Evolutionary conservation across 768 basidiomycete species (phyloP), one percentile per base, ranked within the genome.

Genomic region (Lepiota subincarnata): DNA sequence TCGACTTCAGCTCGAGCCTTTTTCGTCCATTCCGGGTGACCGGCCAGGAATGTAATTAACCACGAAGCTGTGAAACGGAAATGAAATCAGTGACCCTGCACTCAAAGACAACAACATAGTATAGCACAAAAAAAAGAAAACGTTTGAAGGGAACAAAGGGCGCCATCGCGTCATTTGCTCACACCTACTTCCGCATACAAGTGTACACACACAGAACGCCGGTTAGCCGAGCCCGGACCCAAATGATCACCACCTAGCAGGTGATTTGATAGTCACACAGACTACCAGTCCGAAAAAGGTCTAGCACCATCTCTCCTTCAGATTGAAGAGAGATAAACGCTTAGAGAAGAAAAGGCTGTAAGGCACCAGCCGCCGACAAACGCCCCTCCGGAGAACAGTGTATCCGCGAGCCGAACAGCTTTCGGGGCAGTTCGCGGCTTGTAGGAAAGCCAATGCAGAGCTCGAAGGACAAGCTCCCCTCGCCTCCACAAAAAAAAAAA

Each of bases 41-140:
- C 80, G 18, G 84, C 85, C 37, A 91, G 77, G 67, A 81, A 91
- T 28, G 83, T 86, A 54, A 86, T 70, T 48, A 90, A 67, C 88
- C 88, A 91, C 26, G 83, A 87, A 36, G 87, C 87, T 75, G 62
- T 50, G 50, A 39, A 48, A 49, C 50, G 48, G 34, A 52, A 34
- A 47, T 34, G 7, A 35, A 24, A 18, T 47, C 16, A 47, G 34
- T 46, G n/a, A 16, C 13, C 45, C n/a, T 2, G 20, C 4, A 34
- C 14, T 20, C 3, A 34, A 47, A 44, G 35, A 8, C 8, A 3
- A 18, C 18, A 47, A 47, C 16, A 34, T 24, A 28, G 38, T 6
- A 6, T n/a, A n/a, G n/a, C n/a, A 46, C 39, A 42, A 20, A 46
- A 13, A 14, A 48, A 20, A 46, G 11, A 14, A 48, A 38, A 6